A percentile compares a stretch with the other conserved stretches of the same genome.
Conservation (phyloP, 495 filamentous ascomycete genomes). For the Parachaetomium inaequale region DNA sequence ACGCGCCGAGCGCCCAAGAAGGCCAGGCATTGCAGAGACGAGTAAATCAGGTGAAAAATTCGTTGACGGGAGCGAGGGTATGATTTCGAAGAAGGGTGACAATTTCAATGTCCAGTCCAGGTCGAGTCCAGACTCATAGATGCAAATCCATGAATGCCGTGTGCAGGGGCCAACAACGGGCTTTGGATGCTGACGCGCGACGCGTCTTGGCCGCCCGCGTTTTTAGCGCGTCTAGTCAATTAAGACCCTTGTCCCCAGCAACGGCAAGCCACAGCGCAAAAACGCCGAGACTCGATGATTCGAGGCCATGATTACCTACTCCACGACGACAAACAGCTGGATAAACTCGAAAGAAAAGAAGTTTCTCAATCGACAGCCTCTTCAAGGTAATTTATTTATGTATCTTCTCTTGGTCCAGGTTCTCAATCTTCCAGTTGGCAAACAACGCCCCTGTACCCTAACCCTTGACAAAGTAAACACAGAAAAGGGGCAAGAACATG, state of each 20-base stretch:
- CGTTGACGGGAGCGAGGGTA: not conserved
- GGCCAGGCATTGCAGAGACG: slow-evolving; percentile 17
- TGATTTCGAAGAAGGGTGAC: not conserved
- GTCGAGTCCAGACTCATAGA: not conserved
- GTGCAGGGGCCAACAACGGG: not conserved
- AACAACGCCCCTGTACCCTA: not conserved
- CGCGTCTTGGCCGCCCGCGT: slow-evolving; percentile 6
- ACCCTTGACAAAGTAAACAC: not conserved
- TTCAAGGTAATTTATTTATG: too few relatives aligned
- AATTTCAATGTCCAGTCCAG: too few relatives aligned
- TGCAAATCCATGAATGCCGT: too few relatives aligned
- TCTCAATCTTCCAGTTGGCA: too few relatives aligned
- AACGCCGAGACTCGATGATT: slow-evolving; percentile 1
- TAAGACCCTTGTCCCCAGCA: slow-evolving; percentile 20
- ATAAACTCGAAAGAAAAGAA: too few relatives aligned
- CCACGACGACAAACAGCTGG: too few relatives aligned
- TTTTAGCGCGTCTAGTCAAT: slow-evolving; percentile 22
- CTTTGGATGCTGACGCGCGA: not conserved
- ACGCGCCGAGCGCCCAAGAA: slow-evolving; percentile 3
- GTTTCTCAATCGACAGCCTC: too few relatives aligned
- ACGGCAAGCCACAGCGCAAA: not conserved
- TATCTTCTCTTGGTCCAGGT: too few relatives aligned
- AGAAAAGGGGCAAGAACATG: not conserved
- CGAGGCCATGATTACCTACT: too few relatives aligned
- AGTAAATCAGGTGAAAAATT: too few relatives aligned